Base-by-base conservation (phyloP, 345 rosid species). In the Eucalyptus melliodora region DNA sequence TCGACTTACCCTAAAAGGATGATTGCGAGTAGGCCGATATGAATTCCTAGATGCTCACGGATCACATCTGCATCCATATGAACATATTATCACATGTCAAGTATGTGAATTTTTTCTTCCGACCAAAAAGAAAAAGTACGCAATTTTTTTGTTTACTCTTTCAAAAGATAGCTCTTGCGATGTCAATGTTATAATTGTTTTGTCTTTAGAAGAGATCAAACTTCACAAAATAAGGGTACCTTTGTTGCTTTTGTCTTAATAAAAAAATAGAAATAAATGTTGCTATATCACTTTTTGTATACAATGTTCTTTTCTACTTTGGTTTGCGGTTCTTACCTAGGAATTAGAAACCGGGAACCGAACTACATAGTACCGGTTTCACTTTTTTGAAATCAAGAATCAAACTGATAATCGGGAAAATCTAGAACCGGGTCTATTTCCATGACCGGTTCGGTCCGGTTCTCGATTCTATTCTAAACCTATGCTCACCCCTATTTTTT, bases 391-490 rank as follows among this genome's bases (percentile, higher is more conserved):
- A 24, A 56, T 56, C 6, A 1, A 55, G 11, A 56, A 24, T 56
- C 6, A 10, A 1, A 24, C 0, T 4, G 1, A 1, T 56, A 56
- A 56, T 1, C 1, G 1, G 0, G 2, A 6, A 1, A 9, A 56
- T 23, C 27, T 56, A 9, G 6, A 24, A 9, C 62, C 2, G 24
- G 13, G 27, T 56, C 30, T 56, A 56, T 56, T 23, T 56, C 62
- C 9, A 56, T 24, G 0, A 56, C 13, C 0, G 1, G 2, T 56
- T 56, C 12, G 1, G 12, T 56, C 6, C 1, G 0, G 62, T 56
- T 56, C 30, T 56, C 2, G 6, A 56, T 56, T 56, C 3, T 56
- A 56, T 24, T 56, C 1, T 23, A 0, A 56, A 56, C 13, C 30
- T 23, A 56, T 56, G 0, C 30, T 56, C 62, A 56, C 62, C 62